A percentile compares a stretch with the other conserved stretches of the same genome.
Evolutionary conservation across 2,329 filamentous ascomycete species (phyloP).

Genomic region (Lachnellula subtilissima): DNA sequence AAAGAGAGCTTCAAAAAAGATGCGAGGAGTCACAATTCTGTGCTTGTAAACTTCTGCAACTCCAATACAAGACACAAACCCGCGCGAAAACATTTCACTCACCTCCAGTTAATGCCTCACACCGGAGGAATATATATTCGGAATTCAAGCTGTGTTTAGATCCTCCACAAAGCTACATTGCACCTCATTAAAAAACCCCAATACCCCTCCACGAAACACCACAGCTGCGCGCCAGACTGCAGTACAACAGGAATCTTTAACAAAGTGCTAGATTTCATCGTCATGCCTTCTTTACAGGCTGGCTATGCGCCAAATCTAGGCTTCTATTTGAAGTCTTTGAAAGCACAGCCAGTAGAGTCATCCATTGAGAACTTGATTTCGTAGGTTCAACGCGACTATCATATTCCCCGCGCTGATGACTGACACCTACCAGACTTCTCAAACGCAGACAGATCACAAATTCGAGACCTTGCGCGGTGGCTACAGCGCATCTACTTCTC

Average conservation of each 20-base stretch:
- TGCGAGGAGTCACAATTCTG: neutral
- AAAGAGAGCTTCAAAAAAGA: neutral
- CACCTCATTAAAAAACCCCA: neutral
- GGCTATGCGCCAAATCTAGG: slow-evolving; percentile 68
- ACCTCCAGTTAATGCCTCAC: too few species aligned
- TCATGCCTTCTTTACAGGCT: slow-evolving; percentile 47
- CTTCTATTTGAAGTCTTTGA: slow-evolving; percentile 75
- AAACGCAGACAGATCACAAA: slow-evolving; percentile 87
- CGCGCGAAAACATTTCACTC: neutral
- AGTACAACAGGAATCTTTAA: neutral
- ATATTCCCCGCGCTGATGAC: slow-evolving; percentile 13
- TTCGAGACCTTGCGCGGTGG: slow-evolving; percentile 82
- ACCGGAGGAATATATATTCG: too few species aligned
- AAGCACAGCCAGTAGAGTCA: slow-evolving; percentile 68
- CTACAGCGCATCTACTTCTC: slow-evolving; percentile 82
- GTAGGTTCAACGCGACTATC: slow-evolving; percentile 39
- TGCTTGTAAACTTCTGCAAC: neutral
- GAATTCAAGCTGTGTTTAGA: too few species aligned
- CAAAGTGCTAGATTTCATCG: neutral
- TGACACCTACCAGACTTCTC: slow-evolving; percentile 53
- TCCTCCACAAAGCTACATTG: too few species aligned
- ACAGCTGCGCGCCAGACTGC: neutral
- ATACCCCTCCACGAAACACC: neutral
- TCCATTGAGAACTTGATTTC: slow-evolving; percentile 81
- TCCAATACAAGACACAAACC: neutral